Evolutionary conservation across 176 grass and related monocot genomes (phyloP), one percentile per base, ranked within the genome.

Genomic region (Cocos nucifera): DNA sequence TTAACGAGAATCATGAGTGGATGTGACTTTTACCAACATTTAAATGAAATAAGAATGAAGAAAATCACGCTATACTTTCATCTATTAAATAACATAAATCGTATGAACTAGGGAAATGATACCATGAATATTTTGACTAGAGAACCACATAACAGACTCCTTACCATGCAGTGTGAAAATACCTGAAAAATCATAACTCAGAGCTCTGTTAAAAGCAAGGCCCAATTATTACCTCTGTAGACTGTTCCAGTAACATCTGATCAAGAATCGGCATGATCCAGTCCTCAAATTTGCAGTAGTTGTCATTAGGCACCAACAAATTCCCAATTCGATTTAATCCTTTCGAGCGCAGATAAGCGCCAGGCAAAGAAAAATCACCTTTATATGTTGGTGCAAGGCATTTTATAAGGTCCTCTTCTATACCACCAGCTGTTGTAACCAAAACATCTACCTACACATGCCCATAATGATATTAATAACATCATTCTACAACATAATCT

Each of bases 281-380:
- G 53, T 97, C 82, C 58, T 97, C 92, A 88, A 97, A 97, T 72
- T 97, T 97, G 78, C 92, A 97, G 30, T 97, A 97, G 68, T 97
- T 97, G 67, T 88, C 92, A 85, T 97, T 91, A 1, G 92, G 92
- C 48, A 91, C 87, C 59, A 97, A 65, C n/a, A 91, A 55, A 71
- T 91, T 97, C 52, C 92, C 87, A 66, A 97, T 97, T 18, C 87
- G 78, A 69, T 97, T 97, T 62, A 97, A 67, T 64, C 87, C 92
- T 76, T 97, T 97, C 26, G 92, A 97, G 44, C 92, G 83, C 19
- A 97, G 30, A 14, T 77, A 55, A 30, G 56, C 59, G 57, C 92
- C 92, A 48, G 87, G 81, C 69, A 91, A 74, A 68, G 83, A 85
- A 70, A 97, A 97, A 14, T 97, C 83, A 62, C 92, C 92, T 79